phyloP scores from a whole-genome alignment of 805 yeast genomes.

The Tetrapisispora taiwanensis region DNA sequence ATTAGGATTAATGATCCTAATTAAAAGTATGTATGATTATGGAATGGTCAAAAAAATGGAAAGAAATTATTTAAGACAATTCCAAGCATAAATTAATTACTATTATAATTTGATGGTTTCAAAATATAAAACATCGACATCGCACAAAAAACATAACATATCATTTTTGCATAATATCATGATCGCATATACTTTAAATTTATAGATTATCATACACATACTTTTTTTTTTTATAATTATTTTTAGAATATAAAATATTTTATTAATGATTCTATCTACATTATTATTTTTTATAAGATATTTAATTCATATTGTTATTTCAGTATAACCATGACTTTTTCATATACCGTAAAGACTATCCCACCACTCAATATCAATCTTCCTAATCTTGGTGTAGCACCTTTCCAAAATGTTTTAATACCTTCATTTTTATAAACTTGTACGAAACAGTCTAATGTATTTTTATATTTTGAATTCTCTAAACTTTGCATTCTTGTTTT shows the following conservation, averaged over 20 bases:
- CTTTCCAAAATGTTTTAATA: conserved; percentile 86
- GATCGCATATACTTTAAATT: no score
- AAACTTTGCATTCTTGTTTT: conserved; percentile 96
- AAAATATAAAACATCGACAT: no score
- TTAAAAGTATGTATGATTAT: conserved; percentile 68
- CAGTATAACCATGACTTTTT: conserved; percentile 56
- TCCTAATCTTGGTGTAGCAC: conserved; percentile 94
- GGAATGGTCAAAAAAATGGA: conserved; percentile 69
- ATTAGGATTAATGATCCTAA: conserved; percentile 54
- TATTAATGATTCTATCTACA: no score
- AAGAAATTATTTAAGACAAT: conserved; percentile 26
- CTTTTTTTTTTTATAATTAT: no score
- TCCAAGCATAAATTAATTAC: conserved; percentile 4
- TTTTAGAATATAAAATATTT: no score
- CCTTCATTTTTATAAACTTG: conserved; percentile 83
- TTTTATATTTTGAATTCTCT: conserved; percentile 61
- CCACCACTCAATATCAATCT: conserved; percentile 91
- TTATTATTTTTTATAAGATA: no score
- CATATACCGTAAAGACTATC: conserved; percentile 92
- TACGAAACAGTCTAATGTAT: conserved; percentile 74
- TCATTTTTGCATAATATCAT: no score
- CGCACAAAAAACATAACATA: no score
- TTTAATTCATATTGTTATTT: conserved; percentile 1
- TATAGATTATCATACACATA: no score
- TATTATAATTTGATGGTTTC: no score